Evolutionary conservation across 805 yeast species (phyloP).

Genomic region (Ogataea methylovora): DNA sequence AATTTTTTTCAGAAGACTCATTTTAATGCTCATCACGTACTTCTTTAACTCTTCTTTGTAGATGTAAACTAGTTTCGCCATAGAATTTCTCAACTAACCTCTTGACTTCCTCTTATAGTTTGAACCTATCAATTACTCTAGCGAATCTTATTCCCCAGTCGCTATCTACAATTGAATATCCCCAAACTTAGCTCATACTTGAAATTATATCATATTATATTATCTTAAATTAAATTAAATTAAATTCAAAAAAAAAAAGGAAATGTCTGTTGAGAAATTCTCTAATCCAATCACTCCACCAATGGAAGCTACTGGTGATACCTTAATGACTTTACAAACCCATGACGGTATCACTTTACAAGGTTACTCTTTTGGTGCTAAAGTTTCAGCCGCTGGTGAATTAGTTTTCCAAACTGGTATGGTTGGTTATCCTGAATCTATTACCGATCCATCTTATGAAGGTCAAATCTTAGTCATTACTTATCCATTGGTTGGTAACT

Average conservation of each 20-base stretch:
- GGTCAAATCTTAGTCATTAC: constrained; percentile 97
- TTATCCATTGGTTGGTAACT: constrained; percentile 95
- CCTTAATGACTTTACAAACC: constrained; percentile 80
- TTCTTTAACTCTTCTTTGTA: too few relatives aligned
- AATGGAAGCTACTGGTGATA: constrained; percentile 74
- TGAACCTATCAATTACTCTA: too few relatives aligned
- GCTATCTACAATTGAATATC: too few relatives aligned
- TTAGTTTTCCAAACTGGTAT: constrained; percentile 98
- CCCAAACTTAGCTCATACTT: too few relatives aligned
- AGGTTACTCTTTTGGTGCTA: constrained; percentile 97
- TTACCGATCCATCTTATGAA: constrained; percentile 97
- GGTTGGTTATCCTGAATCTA: constrained; percentile 99
- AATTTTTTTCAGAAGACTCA: too few relatives aligned
- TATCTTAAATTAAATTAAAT: background rate
- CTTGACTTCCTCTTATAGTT: background rate
- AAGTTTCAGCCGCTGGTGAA: constrained; percentile 86
- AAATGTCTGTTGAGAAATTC: constrained; percentile 36
- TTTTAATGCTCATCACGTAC: too few relatives aligned
- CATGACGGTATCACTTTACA: constrained; percentile 80
- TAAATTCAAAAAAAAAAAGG: background rate
- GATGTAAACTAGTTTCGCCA: too few relatives aligned
- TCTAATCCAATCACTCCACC: constrained; percentile 89
- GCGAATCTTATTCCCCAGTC: too few relatives aligned
- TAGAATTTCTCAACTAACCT: too few relatives aligned
- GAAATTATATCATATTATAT: too few relatives aligned